These are phyloP conservation scores for Dendrocalamus latiflorus DNA, from an alignment of 202 grass and related monocot genomes.

Conservation along the genomic window DNA sequence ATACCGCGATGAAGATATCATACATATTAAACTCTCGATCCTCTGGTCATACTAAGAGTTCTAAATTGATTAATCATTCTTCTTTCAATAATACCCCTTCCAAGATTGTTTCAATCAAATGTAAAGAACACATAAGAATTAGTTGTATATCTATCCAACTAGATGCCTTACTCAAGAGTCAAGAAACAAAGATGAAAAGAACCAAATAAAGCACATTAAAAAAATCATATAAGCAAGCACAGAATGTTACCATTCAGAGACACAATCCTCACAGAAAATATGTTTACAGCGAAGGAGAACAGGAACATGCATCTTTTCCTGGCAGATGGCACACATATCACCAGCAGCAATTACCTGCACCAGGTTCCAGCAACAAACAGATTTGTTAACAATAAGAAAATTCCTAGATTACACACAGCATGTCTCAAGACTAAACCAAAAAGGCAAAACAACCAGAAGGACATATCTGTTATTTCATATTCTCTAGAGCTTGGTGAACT, in stretches of 20 bases:
- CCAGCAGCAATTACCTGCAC: conserved; percentile 66
- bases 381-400: not conserved
- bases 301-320: conserved; percentile 84
- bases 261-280: conserved; percentile 91
- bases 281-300: conserved; percentile 92
- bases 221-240: not conserved
- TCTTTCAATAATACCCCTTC: not conserved
- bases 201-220: conserved; percentile 12
- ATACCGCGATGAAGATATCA: not conserved
- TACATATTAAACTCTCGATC: not conserved
- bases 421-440: not conserved
- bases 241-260: conserved; percentile 75
- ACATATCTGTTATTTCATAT: not conserved
- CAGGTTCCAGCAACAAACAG: conserved; percentile 5
- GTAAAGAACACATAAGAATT: not conserved
- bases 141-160: not conserved
- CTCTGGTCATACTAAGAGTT: not conserved
- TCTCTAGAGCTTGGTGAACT: not conserved
- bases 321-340: conserved; percentile 96
- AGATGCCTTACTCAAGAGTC: not conserved
- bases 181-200: not conserved
- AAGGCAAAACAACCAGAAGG: not conserved
- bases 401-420: not conserved
- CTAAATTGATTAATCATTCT: not conserved
- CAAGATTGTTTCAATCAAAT: not conserved